Conservation (phyloP, 768 basidiomycete genomes). For the Neoboletus magnificus region DNA sequence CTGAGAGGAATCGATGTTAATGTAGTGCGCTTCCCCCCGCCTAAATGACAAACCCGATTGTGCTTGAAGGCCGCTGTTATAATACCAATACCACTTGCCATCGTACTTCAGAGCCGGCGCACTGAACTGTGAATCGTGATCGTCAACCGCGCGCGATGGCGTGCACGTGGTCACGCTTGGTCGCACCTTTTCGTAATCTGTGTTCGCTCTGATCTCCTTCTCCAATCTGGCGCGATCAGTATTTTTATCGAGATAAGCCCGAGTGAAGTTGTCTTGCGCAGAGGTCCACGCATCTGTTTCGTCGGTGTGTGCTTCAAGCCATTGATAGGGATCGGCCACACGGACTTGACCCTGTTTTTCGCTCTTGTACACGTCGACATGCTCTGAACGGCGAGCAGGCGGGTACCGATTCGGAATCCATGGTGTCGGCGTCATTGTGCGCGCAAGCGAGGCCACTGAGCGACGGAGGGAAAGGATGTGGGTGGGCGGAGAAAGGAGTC, state of each 20-base stretch:
- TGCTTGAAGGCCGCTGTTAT: conserved; percentile 73
- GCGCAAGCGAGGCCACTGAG: conserved; percentile 8
- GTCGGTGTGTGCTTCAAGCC: conserved; percentile 62
- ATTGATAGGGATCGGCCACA: conserved; percentile 70
- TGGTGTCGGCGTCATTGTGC: conserved; percentile 38
- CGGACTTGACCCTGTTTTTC: conserved; percentile 56
- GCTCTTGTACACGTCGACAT: conserved; percentile 68
- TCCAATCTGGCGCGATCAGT: conserved; percentile 57
- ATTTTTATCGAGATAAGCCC: conserved; percentile 59
- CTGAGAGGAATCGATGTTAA: conserved; percentile 30
- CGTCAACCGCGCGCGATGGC: background rate
- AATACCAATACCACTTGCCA: conserved; percentile 76
- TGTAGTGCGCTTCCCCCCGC: background rate
- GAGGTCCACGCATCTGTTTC: conserved; percentile 67
- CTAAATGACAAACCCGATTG: conserved; percentile 42
- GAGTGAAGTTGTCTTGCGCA: conserved; percentile 57
- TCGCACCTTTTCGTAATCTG: conserved; percentile 48
- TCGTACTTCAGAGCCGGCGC: conserved; percentile 61
- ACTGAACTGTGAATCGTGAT: conserved; percentile 47
- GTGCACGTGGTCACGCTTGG: background rate
- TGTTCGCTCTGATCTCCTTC: conserved; percentile 53
- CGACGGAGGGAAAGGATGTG: background rate
- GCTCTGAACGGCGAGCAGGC: conserved; percentile 57
- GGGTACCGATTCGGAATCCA: conserved; percentile 67
- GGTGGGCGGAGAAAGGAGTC: conserved; percentile 2